These are phyloP conservation scores for Aspergillus transmontanensis DNA, from an alignment of 2,329 filamentous ascomycete species.

Conservation along the genomic window DNA sequence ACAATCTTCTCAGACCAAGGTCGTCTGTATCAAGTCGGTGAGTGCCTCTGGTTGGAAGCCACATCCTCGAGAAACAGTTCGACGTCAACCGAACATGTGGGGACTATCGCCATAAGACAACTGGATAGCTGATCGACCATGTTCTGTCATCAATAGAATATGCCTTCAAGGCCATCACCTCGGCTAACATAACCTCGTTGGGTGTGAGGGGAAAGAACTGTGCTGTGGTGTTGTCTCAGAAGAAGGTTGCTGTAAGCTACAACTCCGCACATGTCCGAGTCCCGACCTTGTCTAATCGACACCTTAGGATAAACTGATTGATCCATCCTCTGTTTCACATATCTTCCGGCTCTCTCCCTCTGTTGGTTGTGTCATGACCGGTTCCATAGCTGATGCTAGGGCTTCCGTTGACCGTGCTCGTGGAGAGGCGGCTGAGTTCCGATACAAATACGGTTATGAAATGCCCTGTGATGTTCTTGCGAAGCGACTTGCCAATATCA, in stretches of 20 bases:
- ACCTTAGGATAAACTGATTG: conserved; percentile 93
- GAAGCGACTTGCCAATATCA: conserved; percentile 98
- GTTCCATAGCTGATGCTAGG: conserved; percentile 94
- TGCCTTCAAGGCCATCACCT: conserved; percentile 99
- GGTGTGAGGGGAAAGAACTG: conserved; percentile 96
- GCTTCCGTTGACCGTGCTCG: conserved; percentile 90
- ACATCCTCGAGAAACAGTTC: background rate
- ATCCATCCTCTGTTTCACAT: conserved; percentile 93
- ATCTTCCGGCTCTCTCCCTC: conserved; percentile 96
- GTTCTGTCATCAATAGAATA: conserved; percentile 69
- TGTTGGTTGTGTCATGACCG: conserved; percentile 97
- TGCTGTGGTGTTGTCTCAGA: conserved; percentile 95
- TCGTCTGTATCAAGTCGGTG: conserved; percentile 98
- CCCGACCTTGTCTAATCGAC: conserved; percentile 18
- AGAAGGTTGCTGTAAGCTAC: conserved; percentile 93
- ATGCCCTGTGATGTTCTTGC: conserved; percentile 98
- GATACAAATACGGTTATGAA: conserved; percentile 98
- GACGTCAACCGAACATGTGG: background rate
- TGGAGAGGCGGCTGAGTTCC: conserved; percentile 95
- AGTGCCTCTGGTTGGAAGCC: conserved; percentile 14
- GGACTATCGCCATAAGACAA: conserved; percentile 14
- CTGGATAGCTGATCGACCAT: conserved; percentile 30
- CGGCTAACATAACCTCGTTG: conserved; percentile 97
- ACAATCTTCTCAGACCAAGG: conserved; percentile 99
- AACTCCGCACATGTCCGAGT: background rate